phyloP scores from a whole-genome alignment of 2,329 filamentous ascomycete species.

The Colletotrichum viniferum region DNA sequence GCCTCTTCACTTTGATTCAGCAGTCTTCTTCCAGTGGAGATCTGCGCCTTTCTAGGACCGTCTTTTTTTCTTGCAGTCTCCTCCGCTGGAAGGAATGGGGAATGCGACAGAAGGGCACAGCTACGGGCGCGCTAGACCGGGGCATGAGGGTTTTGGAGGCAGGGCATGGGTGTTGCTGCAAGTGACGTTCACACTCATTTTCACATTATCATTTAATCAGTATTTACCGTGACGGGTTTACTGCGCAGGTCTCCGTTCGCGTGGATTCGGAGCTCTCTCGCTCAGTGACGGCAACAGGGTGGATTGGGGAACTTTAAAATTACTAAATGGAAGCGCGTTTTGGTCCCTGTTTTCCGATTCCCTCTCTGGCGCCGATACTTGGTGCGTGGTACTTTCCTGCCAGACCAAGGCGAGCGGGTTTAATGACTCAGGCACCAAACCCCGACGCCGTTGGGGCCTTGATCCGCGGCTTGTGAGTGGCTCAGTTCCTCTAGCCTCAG shows the following conservation, averaged over 20 bases:
- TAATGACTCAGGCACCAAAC: slow-evolving; percentile 20
- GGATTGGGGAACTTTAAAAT: slow-evolving; percentile 22
- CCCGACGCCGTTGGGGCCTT: not conserved
- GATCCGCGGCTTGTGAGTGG: slow-evolving; percentile 5
- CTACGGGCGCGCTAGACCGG: slow-evolving; percentile 10
- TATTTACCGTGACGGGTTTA: not conserved
- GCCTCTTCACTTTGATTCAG: not conserved
- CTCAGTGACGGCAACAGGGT: slow-evolving; percentile 15
- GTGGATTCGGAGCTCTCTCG: slow-evolving; percentile 21
- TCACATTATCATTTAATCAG: not conserved
- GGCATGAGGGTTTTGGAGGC: not conserved
- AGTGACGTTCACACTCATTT: not conserved
- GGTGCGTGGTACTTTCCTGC: not conserved
- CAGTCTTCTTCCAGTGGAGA: not conserved
- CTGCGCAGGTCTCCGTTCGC: not conserved
- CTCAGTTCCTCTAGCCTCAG: slow-evolving; percentile 17
- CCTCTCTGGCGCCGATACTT: not conserved
- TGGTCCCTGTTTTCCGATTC: not conserved
- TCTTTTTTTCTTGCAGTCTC: not conserved
- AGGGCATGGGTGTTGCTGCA: not conserved
- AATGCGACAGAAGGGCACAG: slow-evolving; percentile 4
- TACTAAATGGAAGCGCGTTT: slow-evolving; percentile 6
- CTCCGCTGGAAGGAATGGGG: slow-evolving; percentile 16
- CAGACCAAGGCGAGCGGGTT: not conserved
- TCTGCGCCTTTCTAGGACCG: not conserved